Evolutionary conservation across 495 filamentous ascomycete genomes (phyloP).

Genomic region (Tuber calosporum): DNA sequence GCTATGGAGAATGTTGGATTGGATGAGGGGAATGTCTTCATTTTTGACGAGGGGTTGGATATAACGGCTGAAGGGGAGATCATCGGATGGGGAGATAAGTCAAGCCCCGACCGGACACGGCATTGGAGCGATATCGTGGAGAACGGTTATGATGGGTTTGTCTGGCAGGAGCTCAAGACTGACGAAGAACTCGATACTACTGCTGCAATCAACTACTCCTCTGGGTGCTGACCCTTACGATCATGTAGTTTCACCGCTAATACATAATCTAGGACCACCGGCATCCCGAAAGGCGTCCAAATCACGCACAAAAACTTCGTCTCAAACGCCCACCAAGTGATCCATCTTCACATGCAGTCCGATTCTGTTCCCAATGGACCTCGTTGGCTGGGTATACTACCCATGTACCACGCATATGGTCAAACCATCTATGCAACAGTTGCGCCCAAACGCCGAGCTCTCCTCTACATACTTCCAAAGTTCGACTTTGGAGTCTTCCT

Average conservation of each 20-base stretch:
- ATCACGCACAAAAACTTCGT: slow-evolving; percentile 68
- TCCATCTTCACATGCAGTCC: slow-evolving; percentile 45
- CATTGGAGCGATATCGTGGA: slow-evolving; percentile 44
- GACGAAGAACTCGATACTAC: slow-evolving; percentile 45
- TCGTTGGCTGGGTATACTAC: slow-evolving; percentile 55
- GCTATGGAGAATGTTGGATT: slow-evolving; percentile 64
- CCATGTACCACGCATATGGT: slow-evolving; percentile 67
- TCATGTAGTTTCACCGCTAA: slow-evolving; percentile 13
- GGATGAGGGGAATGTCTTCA: slow-evolving; percentile 47
- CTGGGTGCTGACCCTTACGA: slow-evolving; percentile 47
- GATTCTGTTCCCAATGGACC: slow-evolving; percentile 34
- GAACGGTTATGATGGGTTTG: slow-evolving; percentile 45
- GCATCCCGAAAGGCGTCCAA: slow-evolving; percentile 75
- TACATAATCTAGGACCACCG: slow-evolving; percentile 61
- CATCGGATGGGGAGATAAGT: slow-evolving; percentile 23
- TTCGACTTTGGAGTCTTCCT: slow-evolving; percentile 70
- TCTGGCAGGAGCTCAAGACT: slow-evolving; percentile 39
- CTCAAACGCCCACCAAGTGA: slow-evolving; percentile 56
- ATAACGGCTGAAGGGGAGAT: slow-evolving; percentile 35
- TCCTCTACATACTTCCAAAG: slow-evolving; percentile 33
- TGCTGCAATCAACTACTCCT: slow-evolving; percentile 44
- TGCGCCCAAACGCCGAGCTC: slow-evolving; percentile 35
- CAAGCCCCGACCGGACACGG: slow-evolving; percentile 21
- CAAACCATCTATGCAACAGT: slow-evolving; percentile 47
- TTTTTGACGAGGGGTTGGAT: slow-evolving; percentile 45